Evolutionary conservation across 176 grass and related monocot species (phyloP), one percentile per base, ranked within the genome.

Genomic region (Aegilops tauschii): DNA sequence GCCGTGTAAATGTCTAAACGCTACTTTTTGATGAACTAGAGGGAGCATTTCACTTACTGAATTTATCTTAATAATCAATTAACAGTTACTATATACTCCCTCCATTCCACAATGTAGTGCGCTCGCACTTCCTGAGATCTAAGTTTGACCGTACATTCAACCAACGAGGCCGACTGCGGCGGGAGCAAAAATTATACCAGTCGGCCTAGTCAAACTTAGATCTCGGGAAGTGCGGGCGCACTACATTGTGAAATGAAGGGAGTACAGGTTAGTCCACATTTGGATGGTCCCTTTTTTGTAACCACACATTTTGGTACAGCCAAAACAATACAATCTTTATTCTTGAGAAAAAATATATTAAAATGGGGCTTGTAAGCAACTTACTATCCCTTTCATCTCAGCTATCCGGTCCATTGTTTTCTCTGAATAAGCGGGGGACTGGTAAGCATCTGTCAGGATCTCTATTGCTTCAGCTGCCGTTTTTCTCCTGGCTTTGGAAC

Each of bases 401-500:
- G 12, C 66, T 86, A 92, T 85, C 50, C 63, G 65, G 12, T 65
- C 11, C 34, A 61, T 29, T 27, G 75, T 85, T 74, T 83, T 83
- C 20, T 72, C 72, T 4, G 31, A 65, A 44, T 81, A 88, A 66
- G 14, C 20, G 0, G 86, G 86, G 14, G 35, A 72, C 50, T 69
- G 65, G 47, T 89, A 92, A 52, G 83, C 65, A 65, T 42, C 74
- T 59, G 73, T 59, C 14, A 92, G 47, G 18, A 86, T 89, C 0
- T 89, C 74, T 78, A 82, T 92, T 47, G 90, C 80, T 80, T 89
- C 87, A 61, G 75, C 59, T 56, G 87, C 83, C 25, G 79, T 83
- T 86, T 82, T 83, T n/a, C 74, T 74, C 6, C 35, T 54, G 29
- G 40, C 11, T 65, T 79, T 80, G 9, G 72, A 80, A 37, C 67